Evolutionary conservation across 208 protist species (phyloP).

Genomic region (Crithidia expoeki): DNA sequence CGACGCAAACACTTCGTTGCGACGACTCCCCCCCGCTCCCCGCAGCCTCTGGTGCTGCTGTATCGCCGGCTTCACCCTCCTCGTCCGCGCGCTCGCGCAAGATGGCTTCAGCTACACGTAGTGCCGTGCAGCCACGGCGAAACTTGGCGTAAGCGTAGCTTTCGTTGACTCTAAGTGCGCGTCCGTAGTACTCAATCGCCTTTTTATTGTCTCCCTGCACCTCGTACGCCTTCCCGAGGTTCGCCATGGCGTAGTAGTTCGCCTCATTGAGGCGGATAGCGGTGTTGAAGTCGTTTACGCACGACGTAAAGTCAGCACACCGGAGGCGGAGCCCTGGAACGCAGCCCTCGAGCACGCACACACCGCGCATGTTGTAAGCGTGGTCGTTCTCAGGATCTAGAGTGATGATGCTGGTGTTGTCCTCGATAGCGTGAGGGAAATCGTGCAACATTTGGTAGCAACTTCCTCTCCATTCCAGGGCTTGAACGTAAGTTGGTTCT

Average conservation of each 20-base stretch:
- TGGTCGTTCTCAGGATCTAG: constrained; percentile 91
- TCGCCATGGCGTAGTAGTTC: constrained; percentile 94
- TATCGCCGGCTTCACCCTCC: constrained; percentile 7
- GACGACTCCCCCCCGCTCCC: not conserved
- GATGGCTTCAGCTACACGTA: constrained; percentile 50
- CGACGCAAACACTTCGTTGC: not conserved
- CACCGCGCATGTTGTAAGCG: constrained; percentile 92
- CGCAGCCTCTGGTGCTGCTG: not conserved
- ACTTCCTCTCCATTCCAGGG: constrained; percentile 74
- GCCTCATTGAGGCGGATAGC: constrained; percentile 87
- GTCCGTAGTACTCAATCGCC: constrained; percentile 77
- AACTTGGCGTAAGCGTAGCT: constrained; percentile 78
- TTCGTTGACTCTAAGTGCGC: constrained; percentile 70
- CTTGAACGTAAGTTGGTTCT: constrained; percentile 59
- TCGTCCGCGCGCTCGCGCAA: constrained; percentile 17
- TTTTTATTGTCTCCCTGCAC: constrained; percentile 73
- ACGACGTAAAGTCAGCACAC: constrained; percentile 67
- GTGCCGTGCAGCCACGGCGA: constrained; percentile 75
- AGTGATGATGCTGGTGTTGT: constrained; percentile 88
- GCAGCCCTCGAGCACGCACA: constrained; percentile 67
- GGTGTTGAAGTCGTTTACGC: constrained; percentile 85
- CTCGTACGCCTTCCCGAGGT: constrained; percentile 89
- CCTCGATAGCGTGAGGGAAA: constrained; percentile 74
- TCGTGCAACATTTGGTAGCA: constrained; percentile 72
- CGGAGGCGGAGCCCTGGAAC: constrained; percentile 83